Evolutionary conservation across 352 stramenopile genomes (phyloP), one percentile per base, ranked within the genome.

Genomic region (Blastocystis sp.): DNA sequence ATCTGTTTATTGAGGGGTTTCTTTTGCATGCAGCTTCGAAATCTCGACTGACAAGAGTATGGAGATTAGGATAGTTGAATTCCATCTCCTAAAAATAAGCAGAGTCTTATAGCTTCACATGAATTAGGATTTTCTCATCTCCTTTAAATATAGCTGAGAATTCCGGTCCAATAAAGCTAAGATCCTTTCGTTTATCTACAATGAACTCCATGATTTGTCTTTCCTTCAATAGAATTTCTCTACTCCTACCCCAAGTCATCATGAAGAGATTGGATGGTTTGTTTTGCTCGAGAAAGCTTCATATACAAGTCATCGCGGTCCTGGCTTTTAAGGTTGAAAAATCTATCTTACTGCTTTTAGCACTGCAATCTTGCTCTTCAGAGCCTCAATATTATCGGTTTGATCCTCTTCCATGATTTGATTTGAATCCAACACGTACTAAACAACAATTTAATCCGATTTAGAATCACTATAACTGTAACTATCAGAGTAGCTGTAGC

Each of bases 161-260:
- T 84, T 84, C 73, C 4, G 48, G 73, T 0, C 73, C 73, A 24
- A 84, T 84, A 24, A 54, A 53, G 27, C 53, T 40, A 53, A 84
- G 53, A 84, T 84, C 73, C 53, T 84, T 84, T 3, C 73, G 73
- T 42, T 84, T 84, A 13, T 58, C 24, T 1, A 84, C 53, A n/a
- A 84, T 84, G 35, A 84, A 84, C 73, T 84, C 73, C 73, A 84
- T 84, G 22, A 84, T 84, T 5, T 84, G 73, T 5, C 73, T 84
- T 54, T 27, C n/a, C 19, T 17, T 17, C 37, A 51, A 66, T 42
- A 6, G 0, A 33, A 27, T 44, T 15, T 2, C 30, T 4, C 6
- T 1, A 40, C 5, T 40, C 3, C 17, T 54, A 84, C 73, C 73
- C 73, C 24, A 84, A 53, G 68, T 84, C 73, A 1, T 35, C 48